A percentile compares a stretch with the other conserved stretches of the same genome.
Conservation (phyloP, 2,329 filamentous ascomycete species). For the Ophiostoma australiae region DNA sequence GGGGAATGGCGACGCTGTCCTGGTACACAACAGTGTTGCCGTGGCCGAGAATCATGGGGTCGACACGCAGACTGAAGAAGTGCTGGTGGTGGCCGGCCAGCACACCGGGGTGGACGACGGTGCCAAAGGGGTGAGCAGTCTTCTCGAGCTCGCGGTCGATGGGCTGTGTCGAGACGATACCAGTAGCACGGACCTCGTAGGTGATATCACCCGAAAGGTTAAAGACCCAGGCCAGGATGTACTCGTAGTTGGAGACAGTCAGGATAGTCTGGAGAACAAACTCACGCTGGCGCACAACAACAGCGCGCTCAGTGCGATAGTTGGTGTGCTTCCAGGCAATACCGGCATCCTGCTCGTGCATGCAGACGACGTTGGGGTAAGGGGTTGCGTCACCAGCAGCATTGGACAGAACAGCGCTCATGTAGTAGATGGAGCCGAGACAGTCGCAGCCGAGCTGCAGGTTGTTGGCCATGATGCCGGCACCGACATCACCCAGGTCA, state of each 20-base stretch:
- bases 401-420: slow-evolving; percentile 53
- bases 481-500: slow-evolving; percentile 65
- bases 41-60: slow-evolving; percentile 48
- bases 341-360: slow-evolving; percentile 67
- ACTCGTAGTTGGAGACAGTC: slow-evolving; percentile 68
- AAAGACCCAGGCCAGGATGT: slow-evolving; percentile 50
- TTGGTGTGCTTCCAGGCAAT: slow-evolving; percentile 70
- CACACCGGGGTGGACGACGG: slow-evolving; percentile 58
- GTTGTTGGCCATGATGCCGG: slow-evolving; percentile 64
- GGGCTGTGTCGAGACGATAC: slow-evolving; percentile 53
- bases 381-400: slow-evolving; percentile 48
- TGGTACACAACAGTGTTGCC: slow-evolving; percentile 46
- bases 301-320: slow-evolving; percentile 57
- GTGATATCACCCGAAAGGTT: slow-evolving; percentile 58
- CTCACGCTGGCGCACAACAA: slow-evolving; percentile 56
- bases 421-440: slow-evolving; percentile 59
- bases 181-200: slow-evolving; percentile 61
- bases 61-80: slow-evolving; percentile 60
- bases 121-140: slow-evolving; percentile 50
- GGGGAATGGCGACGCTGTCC: slow-evolving; percentile 41
- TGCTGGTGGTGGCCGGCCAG: slow-evolving; percentile 68
- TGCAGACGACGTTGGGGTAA: slow-evolving; percentile 54
- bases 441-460: slow-evolving; percentile 65
- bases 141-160: slow-evolving; percentile 54
- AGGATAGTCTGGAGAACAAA: slow-evolving; percentile 65